These are phyloP conservation scores for Pezicula carpinea DNA, from an alignment of 2,329 filamentous ascomycete genomes.

Conservation along the genomic window DNA sequence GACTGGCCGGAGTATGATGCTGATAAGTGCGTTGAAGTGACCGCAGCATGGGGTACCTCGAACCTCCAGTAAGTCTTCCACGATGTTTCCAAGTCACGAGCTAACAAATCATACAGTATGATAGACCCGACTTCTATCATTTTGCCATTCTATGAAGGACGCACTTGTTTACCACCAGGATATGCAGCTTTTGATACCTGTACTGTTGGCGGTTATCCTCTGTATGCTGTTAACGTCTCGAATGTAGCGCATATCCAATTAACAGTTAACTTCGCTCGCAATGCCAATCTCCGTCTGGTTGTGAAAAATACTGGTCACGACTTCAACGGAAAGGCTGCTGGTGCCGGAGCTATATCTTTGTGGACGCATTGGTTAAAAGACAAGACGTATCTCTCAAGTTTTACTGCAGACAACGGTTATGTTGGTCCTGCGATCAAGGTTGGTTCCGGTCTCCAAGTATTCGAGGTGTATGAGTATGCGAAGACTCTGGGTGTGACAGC, in stretches of 20 bases:
- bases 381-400: constrained; percentile 31
- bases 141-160: constrained; percentile 39
- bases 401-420: constrained; percentile 28
- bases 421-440: constrained; percentile 32
- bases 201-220: constrained; percentile 13
- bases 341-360: constrained; percentile 40
- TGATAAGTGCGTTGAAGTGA: constrained; percentile 29
- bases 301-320: constrained; percentile 43
- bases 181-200: constrained; percentile 8
- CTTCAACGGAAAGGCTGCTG: constrained; percentile 41
- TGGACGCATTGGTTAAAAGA: constrained; percentile 46
- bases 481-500: constrained; percentile 38
- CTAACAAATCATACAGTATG: constrained; percentile 21
- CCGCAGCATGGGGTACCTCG: constrained; percentile 27
- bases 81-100: constrained; percentile 26
- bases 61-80: constrained; percentile 31
- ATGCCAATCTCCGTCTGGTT: constrained; percentile 27
- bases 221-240: constrained; percentile 20
- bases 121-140: constrained; percentile 38
- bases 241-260: constrained; percentile 16
- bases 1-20: constrained; percentile 26
- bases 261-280: constrained; percentile 30
- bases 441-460: constrained; percentile 40
- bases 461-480: constrained; percentile 38
- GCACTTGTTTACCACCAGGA: constrained; percentile 31